phyloP scores from a whole-genome alignment of 1,284 basidiomycete genomes.

The Moesziomyces antarcticus region DNA sequence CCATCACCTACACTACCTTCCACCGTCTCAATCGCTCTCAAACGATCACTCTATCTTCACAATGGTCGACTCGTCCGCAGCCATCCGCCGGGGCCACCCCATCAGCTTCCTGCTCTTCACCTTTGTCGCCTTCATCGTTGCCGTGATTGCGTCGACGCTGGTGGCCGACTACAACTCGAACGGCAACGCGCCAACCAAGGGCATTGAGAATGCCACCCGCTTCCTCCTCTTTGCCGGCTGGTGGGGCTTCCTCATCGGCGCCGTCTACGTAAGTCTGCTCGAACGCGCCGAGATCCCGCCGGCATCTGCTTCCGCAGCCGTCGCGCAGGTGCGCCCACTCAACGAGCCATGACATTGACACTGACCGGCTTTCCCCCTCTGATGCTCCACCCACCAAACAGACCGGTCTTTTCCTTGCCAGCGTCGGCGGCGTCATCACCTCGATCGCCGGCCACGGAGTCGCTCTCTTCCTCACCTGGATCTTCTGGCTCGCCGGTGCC shows the following conservation, averaged over 20 bases:
- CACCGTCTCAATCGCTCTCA: too few relatives aligned
- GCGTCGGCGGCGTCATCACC: conserved; percentile 62
- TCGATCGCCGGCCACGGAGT: conserved; percentile 66
- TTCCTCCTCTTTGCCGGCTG: conserved; percentile 64
- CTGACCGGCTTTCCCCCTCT: background rate
- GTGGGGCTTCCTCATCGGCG: conserved; percentile 63
- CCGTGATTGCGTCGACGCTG: conserved; percentile 61
- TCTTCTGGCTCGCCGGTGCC: conserved; percentile 64
- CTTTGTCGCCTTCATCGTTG: conserved; percentile 59
- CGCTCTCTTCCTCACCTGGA: conserved; percentile 60
- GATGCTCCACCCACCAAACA: conserved; percentile 9
- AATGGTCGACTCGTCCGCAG: conserved; percentile 53
- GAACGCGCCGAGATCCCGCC: too few relatives aligned
- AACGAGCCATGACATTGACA: conserved; percentile 7
- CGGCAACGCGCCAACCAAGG: conserved; percentile 38
- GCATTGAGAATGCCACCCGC: conserved; percentile 53
- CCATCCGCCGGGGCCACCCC: conserved; percentile 62
- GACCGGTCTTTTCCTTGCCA: conserved; percentile 63
- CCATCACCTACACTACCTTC: too few relatives aligned
- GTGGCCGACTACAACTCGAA: conserved; percentile 61
- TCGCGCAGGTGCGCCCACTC: too few relatives aligned
- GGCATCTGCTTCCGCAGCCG: background rate
- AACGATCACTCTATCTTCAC: background rate
- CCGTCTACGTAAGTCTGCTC: conserved; percentile 57
- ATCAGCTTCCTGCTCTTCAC: conserved; percentile 59